A percentile compares a stretch with the other conserved stretches of the same genome.
These are phyloP conservation scores for Prosopis cineraria DNA, from an alignment of 306 rosid genomes.

Conservation along the genomic window DNA sequence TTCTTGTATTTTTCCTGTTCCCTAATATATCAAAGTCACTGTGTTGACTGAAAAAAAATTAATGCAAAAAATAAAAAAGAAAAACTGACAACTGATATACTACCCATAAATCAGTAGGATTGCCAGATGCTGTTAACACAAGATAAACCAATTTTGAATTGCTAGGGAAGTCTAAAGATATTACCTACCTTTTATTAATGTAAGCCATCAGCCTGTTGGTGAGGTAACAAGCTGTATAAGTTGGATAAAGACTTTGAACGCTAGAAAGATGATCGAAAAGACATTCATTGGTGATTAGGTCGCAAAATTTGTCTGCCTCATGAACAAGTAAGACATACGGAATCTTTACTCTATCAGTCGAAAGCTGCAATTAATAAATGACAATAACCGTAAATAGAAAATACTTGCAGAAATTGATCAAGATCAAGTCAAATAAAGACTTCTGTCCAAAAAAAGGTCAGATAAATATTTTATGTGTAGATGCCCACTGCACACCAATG, in stretches of 20 bases:
- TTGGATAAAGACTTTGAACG: conserved; percentile 73
- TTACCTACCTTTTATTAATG: conserved; percentile 79
- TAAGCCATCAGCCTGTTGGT: conserved; percentile 78
- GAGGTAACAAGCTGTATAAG: conserved; percentile 79
- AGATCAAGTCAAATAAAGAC: too few relatives aligned
- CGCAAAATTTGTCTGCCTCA: conserved; percentile 82
- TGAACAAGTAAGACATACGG: conserved; percentile 66
- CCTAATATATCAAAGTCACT: conserved; percentile 46
- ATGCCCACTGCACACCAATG: not conserved
- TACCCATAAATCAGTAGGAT: conserved; percentile 21
- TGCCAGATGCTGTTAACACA: conserved; percentile 17
- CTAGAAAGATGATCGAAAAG: conserved; percentile 57
- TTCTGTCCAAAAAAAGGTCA: too few relatives aligned
- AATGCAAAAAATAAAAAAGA: not conserved
- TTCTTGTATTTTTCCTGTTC: conserved; percentile 87
- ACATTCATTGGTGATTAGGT: conserved; percentile 60
- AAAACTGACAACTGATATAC: not conserved
- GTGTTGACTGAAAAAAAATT: conserved; percentile 34
- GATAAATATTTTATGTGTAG: conserved; percentile 22
- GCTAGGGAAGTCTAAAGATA: not conserved
- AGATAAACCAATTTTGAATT: conserved; percentile 11
- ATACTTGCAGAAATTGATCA: conserved; percentile 4
- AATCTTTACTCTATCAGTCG: conserved; percentile 62
- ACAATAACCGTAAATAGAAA: conserved; percentile 14
- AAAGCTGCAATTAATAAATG: conserved; percentile 57